A percentile compares a stretch with the other conserved stretches of the same genome.
Evolutionary conservation across 140 eudicot genomes (phyloP).

Genomic region (Anethum foeniculum): DNA sequence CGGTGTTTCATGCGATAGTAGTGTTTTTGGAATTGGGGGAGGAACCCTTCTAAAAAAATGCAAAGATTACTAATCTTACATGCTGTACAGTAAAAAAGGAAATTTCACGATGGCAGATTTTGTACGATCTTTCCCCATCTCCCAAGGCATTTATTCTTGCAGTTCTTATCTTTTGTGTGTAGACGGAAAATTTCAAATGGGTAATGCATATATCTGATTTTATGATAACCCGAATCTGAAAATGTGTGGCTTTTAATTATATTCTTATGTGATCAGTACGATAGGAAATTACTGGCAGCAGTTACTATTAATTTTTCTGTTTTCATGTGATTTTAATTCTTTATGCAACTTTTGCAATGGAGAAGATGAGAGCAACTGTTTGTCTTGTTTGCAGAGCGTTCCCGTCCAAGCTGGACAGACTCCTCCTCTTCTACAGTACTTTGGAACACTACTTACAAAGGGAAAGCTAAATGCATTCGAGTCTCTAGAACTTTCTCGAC

Average conservation of each 20-base stretch:
- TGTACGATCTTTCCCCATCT: not conserved
- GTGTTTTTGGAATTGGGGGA: not conserved
- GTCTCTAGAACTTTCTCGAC: conserved; percentile 92
- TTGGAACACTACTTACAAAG: conserved; percentile 84
- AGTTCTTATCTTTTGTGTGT: not conserved
- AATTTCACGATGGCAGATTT: not conserved
- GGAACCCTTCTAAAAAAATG: not conserved
- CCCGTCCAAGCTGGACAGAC: conserved; percentile 99
- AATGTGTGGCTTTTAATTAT: too few species aligned
- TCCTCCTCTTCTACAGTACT: conserved; percentile 91
- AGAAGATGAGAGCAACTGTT: not conserved
- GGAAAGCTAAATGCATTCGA: conserved; percentile 95
- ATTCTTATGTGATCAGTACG: too few species aligned
- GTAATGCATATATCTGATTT: not conserved
- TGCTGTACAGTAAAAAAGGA: not conserved
- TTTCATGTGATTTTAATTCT: not conserved
- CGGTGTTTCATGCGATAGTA: not conserved
- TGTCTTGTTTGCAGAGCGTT: conserved; percentile 63
- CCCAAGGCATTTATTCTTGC: not conserved
- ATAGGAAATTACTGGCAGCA: not conserved
- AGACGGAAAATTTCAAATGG: not conserved
- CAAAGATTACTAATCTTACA: not conserved
- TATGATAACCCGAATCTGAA: too few species aligned
- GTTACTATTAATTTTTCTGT: not conserved
- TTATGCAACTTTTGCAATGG: not conserved